Evolutionary conservation across 2,329 filamentous ascomycete genomes (phyloP).

Genomic region (Aspergillus pseudoterreus): DNA sequence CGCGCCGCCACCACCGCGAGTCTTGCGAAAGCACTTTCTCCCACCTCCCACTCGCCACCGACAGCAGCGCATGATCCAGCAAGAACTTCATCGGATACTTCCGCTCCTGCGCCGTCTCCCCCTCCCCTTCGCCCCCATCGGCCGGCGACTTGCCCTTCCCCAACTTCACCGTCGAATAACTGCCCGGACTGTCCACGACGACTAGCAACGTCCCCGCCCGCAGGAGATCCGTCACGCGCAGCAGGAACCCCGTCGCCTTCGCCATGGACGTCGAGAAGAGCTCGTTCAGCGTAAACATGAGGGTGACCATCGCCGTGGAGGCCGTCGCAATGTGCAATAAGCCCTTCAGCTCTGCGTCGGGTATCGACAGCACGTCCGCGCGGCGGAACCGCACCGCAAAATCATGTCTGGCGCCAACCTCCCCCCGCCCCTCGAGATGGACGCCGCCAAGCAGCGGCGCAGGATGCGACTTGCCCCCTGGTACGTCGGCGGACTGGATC

Average conservation of each 20-base stretch:
- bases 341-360: conserved; percentile 36
- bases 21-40: conserved; percentile 71
- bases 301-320: conserved; percentile 55
- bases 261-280: conserved; percentile 76
- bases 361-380: conserved; percentile 48
- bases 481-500: conserved; percentile 43
- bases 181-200: conserved; percentile 89
- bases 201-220: conserved; percentile 65
- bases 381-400: conserved; percentile 45
- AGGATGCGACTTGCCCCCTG: conserved; percentile 23
- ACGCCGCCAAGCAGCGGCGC: conserved; percentile 22
- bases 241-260: conserved; percentile 72
- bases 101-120: conserved; percentile 36
- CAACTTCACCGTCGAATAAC: conserved; percentile 78
- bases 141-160: conserved; percentile 44
- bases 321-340: conserved; percentile 19
- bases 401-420: neutral
- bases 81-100: conserved; percentile 94
- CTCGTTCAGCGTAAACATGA: conserved; percentile 95
- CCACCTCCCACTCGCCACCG: conserved; percentile 56
- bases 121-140: conserved; percentile 5
- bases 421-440: neutral
- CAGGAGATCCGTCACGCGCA: conserved; percentile 60
- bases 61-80: conserved; percentile 73
- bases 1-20: conserved; percentile 79